Conservation (phyloP, 495 filamentous ascomycete species). For the Xylaria scruposa region DNA sequence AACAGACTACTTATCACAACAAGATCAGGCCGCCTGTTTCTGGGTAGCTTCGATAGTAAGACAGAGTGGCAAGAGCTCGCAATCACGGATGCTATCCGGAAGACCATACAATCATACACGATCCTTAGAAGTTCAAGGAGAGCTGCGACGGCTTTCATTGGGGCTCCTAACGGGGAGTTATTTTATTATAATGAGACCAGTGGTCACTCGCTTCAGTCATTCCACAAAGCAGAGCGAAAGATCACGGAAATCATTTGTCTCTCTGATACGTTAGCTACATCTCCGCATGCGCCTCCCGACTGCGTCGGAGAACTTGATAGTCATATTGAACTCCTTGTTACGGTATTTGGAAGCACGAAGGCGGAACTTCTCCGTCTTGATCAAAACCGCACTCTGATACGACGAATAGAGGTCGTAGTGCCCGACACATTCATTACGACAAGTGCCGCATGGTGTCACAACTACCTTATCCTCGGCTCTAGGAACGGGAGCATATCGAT, state of each 20-base stretch:
- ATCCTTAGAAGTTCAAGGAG: slow-evolving; percentile 30
- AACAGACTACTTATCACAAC: slow-evolving; percentile 65
- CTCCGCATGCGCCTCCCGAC: neutral
- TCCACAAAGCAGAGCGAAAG: slow-evolving; percentile 54
- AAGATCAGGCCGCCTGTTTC: slow-evolving; percentile 64
- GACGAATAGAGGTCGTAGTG: slow-evolving; percentile 32
- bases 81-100: slow-evolving; percentile 42
- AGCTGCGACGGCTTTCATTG: slow-evolving; percentile 54
- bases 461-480: slow-evolving; percentile 71
- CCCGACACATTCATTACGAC: slow-evolving; percentile 44
- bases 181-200: slow-evolving; percentile 51
- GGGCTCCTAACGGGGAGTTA: slow-evolving; percentile 59
- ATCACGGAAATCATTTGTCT: slow-evolving; percentile 58
- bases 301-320: neutral
- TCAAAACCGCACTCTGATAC: slow-evolving; percentile 26
- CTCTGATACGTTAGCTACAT: slow-evolving; percentile 19
- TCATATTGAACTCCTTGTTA: slow-evolving; percentile 33
- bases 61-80: slow-evolving; percentile 49
- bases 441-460: slow-evolving; percentile 47
- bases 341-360: slow-evolving; percentile 33
- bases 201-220: slow-evolving; percentile 30
- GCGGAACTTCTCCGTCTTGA: slow-evolving; percentile 34
- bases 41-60: slow-evolving; percentile 47
- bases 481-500: slow-evolving; percentile 63
- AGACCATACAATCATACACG: slow-evolving; percentile 39